Evolutionary conservation across 2,329 filamentous ascomycete species (phyloP).

Genomic region (Neonectria magnoliae): DNA sequence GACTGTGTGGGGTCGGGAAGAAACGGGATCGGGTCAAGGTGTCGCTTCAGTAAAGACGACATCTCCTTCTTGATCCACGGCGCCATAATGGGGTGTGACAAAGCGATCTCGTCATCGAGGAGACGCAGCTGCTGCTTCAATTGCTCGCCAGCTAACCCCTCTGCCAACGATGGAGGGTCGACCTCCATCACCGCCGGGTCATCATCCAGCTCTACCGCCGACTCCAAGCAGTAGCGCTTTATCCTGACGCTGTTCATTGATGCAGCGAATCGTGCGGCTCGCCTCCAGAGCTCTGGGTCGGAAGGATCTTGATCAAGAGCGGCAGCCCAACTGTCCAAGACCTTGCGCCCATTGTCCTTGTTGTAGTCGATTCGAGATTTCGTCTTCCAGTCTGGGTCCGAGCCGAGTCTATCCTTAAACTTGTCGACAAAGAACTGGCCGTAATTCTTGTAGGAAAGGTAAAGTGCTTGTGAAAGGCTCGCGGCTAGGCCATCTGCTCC

Average conservation of each 20-base stretch:
- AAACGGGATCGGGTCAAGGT: constrained; percentile 70
- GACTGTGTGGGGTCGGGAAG: constrained; percentile 62
- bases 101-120: constrained; percentile 64
- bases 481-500: constrained; percentile 80
- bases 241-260: constrained; percentile 67
- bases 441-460: constrained; percentile 94
- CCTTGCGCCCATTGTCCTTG: constrained; percentile 52
- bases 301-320: constrained; percentile 73
- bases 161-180: constrained; percentile 70
- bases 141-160: constrained; percentile 71
- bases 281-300: constrained; percentile 73
- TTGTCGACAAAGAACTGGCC: constrained; percentile 89
- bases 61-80: constrained; percentile 65
- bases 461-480: constrained; percentile 87
- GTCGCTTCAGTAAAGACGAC: constrained; percentile 60
- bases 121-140: constrained; percentile 65
- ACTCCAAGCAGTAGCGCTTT: constrained; percentile 71
- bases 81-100: constrained; percentile 69
- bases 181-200: constrained; percentile 71
- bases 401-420: constrained; percentile 46
- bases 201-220: constrained; percentile 73
- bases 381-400: constrained; percentile 62
- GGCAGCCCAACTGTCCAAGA: constrained; percentile 66
- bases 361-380: constrained; percentile 43
- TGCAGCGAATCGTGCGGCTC: constrained; percentile 66